Evolutionary conservation across 2,329 filamentous ascomycete genomes (phyloP), one percentile per base, ranked within the genome.

Genomic region (Colletotrichum musicola): DNA sequence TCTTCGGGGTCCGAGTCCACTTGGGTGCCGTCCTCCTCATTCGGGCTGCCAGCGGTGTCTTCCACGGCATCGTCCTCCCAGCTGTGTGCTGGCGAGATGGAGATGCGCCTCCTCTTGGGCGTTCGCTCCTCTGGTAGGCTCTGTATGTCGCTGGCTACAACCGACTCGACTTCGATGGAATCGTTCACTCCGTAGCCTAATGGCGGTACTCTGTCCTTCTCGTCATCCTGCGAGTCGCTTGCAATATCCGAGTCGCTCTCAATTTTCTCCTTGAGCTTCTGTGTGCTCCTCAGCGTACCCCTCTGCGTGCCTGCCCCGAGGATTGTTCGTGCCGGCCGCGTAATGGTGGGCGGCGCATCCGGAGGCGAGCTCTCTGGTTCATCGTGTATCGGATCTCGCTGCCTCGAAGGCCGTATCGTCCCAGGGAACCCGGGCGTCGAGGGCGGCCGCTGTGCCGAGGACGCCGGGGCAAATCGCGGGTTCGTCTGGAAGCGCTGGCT

Each of bases 401-500:
- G 42, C 63, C 76, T 78, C 58, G 76, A 77, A 38, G 74, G 73
- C 12, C 75, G 56, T 3, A 59, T 22, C 10, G 65, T 42, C 1
- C 68, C 58, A 1, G 70, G 61, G 5, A 71, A 71, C 0, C 46
- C 59, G 27, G 65, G 70, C 3, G 68, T 68, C 2, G 64, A 49
- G 38, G 63, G 63, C 4, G 64, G 70, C 22, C 68, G 51, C 22
- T 67, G 64, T n/a, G 70, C 74, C 42, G 78, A 80, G 12, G 70
- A 65, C 13, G 77, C 77, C 3, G 76, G 74, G 56, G 76, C 77
- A 70, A 81, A 82, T n/a, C 78, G 75, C 20, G 79, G 80, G 44
- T 80, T 82, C 27, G 79, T 78, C 35, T 77, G 78, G 62, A 81
- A 82, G 60, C 75, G 78, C 55, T 75, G 74, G 42, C 60, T 70